Percentiles rank a stretch among this genome's conserved stretches.
These are phyloP conservation scores for Salix exigua DNA, from an alignment of 345 rosid genomes.

Conservation along the genomic window DNA sequence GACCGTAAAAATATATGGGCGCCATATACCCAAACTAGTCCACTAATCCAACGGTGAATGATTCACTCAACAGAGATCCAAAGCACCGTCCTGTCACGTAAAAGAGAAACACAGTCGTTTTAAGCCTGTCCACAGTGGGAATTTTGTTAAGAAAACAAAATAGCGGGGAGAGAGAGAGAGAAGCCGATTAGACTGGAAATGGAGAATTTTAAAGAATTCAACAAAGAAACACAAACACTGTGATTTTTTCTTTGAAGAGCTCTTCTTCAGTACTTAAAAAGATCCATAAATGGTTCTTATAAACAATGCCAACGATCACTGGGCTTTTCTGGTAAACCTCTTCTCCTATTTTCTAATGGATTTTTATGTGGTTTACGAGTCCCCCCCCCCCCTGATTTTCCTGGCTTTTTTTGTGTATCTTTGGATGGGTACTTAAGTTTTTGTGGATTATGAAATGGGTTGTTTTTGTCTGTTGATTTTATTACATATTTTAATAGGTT, in stretches of 20 bases:
- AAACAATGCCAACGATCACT: constrained; percentile 30
- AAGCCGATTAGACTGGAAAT: background rate
- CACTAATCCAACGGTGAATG: background rate
- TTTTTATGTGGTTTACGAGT: background rate
- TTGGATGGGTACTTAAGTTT: background rate
- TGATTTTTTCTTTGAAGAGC: background rate
- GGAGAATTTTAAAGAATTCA: background rate
- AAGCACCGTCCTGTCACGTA: background rate
- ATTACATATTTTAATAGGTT: background rate
- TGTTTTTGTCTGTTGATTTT: background rate
- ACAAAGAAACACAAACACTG: too few species aligned
- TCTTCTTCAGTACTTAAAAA: background rate
- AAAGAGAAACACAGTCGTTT: background rate
- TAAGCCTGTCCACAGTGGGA: background rate
- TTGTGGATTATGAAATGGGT: background rate
- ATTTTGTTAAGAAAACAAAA: background rate
- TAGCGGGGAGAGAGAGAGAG: background rate
- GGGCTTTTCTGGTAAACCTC: constrained; percentile 49
- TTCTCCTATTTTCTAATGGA: background rate
- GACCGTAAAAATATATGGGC: background rate
- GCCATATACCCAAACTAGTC: background rate
- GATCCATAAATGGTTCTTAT: constrained; percentile 22
- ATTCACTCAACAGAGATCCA: background rate
- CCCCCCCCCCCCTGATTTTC: too few species aligned
- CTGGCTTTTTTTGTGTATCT: background rate